Evolutionary conservation across 2,329 filamentous ascomycete genomes (phyloP).

Genomic region (Sporothrix globosa): DNA sequence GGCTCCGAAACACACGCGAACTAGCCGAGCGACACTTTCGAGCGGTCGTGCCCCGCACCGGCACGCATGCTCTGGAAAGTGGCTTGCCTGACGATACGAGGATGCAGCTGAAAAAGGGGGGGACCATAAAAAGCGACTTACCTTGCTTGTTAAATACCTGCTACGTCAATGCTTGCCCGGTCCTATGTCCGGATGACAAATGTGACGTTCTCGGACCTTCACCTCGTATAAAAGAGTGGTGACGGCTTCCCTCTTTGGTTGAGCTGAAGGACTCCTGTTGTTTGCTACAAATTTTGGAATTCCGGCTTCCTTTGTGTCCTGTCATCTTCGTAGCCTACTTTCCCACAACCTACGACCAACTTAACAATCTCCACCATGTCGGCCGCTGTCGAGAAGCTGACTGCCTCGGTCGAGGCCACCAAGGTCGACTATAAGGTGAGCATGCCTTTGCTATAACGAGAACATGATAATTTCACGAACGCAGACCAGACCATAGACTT

Average conservation of each 20-base stretch:
- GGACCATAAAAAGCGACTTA: no score
- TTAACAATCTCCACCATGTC: constrained; percentile 18
- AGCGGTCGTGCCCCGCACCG: neutral
- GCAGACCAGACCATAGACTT: neutral
- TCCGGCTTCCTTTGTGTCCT: neutral
- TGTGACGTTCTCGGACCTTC: neutral
- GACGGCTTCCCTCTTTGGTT: neutral
- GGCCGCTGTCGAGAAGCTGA: constrained; percentile 5
- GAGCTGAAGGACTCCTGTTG: neutral
- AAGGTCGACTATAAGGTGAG: constrained; percentile 31
- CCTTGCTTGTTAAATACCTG: neutral
- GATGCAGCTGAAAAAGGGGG: no score
- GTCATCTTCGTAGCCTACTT: neutral
- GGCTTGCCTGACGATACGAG: no score
- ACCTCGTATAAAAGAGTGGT: neutral
- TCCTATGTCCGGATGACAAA: constrained; percentile 17
- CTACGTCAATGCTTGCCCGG: no score
- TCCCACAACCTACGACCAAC: neutral
- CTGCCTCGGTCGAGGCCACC: constrained; percentile 24
- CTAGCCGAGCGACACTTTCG: neutral
- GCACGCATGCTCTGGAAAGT: neutral
- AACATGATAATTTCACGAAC: no score
- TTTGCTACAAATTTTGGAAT: neutral
- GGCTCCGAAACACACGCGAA: constrained; percentile 2
- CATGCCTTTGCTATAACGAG: neutral